Evolutionary conservation across 1,139 yeast species (phyloP), one percentile per base, ranked within the genome.

Genomic region (Zygoascus meyerae): DNA sequence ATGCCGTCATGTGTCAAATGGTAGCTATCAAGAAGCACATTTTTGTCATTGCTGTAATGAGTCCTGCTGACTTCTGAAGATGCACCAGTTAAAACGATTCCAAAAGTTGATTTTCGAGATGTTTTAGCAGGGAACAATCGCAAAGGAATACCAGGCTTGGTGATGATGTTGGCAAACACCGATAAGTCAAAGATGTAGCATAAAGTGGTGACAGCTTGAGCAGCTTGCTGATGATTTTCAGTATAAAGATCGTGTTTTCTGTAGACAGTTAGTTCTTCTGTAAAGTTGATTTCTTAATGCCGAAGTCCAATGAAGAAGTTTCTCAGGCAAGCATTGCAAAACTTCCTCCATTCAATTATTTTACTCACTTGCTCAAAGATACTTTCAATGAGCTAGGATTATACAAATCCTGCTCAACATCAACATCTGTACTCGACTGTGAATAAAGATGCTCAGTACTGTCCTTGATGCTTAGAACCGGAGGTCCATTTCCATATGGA

Each of bases 71-170:
- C 16, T 5, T 3, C 29, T 8, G 37, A 16, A 16, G 37, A 14
- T 5, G 16, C 18, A 8, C 39, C 21, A 11, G 29, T 9, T n/a
- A 35, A n/a, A 5, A 35, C 39, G n/a, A 57, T 52, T 3, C 57
- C 59, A 44, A 48, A 55, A 2, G 58, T 50, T 7, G 55, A 47
- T 39, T 48, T 29, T 37, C 42, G 44, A 17, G 46, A 46, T 14
- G 45, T 43, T 12, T 40, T 37, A 4, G 31, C 15, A 2, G 59
- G 59, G 33, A 53, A 49, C 32, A 56, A 38, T 40, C 55, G 54
- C 40, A 56, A 42, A 5, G 59, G 59, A 15, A 56, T 37, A 3
- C 54, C 57, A 2, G 56, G 55, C 7, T 54, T 31, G 6, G 57
- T 54, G 26, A 48, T 48, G 18, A 46, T 11, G 31, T 50, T 48